These are phyloP conservation scores for Boletus tylopilopsis DNA, from an alignment of 768 basidiomycete species.

Conservation along the genomic window DNA sequence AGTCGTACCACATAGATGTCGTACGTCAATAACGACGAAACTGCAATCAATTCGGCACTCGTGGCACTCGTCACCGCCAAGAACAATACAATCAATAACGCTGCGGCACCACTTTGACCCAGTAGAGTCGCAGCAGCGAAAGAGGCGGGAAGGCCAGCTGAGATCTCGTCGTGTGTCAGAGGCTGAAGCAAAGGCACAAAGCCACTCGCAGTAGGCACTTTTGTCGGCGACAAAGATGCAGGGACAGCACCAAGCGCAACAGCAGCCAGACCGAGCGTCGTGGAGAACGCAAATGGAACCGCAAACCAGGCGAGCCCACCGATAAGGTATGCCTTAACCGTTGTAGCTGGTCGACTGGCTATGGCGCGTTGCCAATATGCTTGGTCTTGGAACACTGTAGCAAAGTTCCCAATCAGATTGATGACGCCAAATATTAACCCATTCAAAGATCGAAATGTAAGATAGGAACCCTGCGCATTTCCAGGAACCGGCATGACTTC, in stretches of 20 bases:
- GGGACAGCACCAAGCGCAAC: slow-evolving; percentile 65
- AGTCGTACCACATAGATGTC: slow-evolving; percentile 71
- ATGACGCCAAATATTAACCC: slow-evolving; percentile 84
- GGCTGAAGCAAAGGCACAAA: slow-evolving; percentile 39
- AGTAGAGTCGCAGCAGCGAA: slow-evolving; percentile 81
- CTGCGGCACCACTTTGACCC: slow-evolving; percentile 74
- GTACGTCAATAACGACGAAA: slow-evolving; percentile 78
- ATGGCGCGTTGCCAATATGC: slow-evolving; percentile 94
- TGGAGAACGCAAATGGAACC: slow-evolving; percentile 84
- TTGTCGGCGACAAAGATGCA: slow-evolving; percentile 22
- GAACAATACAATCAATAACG: slow-evolving; percentile 79
- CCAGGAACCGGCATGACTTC: slow-evolving; percentile 58
- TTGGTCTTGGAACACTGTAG: slow-evolving; percentile 60
- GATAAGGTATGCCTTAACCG: slow-evolving; percentile 86
- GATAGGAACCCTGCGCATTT: slow-evolving; percentile 83
- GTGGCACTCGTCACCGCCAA: slow-evolving; percentile 84
- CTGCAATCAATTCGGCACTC: slow-evolving; percentile 89
- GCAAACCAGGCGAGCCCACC: slow-evolving; percentile 93
- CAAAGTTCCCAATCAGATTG: slow-evolving; percentile 84
- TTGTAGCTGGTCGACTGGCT: slow-evolving; percentile 77
- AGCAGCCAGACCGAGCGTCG: slow-evolving; percentile 82
- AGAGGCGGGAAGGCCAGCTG: slow-evolving; percentile 84
- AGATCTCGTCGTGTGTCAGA: slow-evolving; percentile 61
- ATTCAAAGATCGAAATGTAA: slow-evolving; percentile 74
- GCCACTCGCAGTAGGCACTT: slow-evolving; percentile 47